Conservation (phyloP, 768 basidiomycete genomes). For the Lanmaoa pseudosensibilis region DNA sequence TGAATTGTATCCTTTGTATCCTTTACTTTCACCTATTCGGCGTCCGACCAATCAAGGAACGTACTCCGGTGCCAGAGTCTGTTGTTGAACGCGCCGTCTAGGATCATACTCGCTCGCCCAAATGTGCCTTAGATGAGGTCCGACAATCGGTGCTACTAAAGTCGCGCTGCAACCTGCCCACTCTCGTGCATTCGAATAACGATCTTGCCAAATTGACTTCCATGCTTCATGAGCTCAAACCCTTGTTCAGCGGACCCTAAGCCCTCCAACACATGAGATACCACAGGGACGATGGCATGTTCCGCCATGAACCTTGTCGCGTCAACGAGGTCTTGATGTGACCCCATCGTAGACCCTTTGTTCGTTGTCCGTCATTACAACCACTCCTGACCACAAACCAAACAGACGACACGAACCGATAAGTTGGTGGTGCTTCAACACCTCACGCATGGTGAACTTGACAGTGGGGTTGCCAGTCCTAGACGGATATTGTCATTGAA, state of each 20-base stretch:
- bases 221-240: constrained; percentile 63
- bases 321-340: constrained; percentile 66
- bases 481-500: constrained; percentile 15
- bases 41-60: not conserved
- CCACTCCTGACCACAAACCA: constrained; percentile 1
- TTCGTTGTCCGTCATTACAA: constrained; percentile 16
- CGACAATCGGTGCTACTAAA: constrained; percentile 14
- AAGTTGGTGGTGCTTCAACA: constrained; percentile 71
- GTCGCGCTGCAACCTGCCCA: constrained; percentile 25
- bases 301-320: constrained; percentile 69
- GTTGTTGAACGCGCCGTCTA: not conserved
- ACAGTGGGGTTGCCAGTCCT: constrained; percentile 66
- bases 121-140: not conserved
- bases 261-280: constrained; percentile 70
- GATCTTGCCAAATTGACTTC: constrained; percentile 78
- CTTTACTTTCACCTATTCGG: not conserved
- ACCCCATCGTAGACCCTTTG: constrained; percentile 83
- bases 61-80: not conserved
- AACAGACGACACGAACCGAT: constrained; percentile 49
- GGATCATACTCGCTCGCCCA: not conserved
- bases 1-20: constrained; percentile 11
- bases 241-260: constrained; percentile 65
- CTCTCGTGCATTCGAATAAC: constrained; percentile 48
- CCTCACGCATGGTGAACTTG: constrained; percentile 74
- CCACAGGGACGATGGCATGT: constrained; percentile 67